These are phyloP conservation scores for Artemisia argyi DNA, from an alignment of 129 eudicot genomes.

Conservation along the genomic window DNA sequence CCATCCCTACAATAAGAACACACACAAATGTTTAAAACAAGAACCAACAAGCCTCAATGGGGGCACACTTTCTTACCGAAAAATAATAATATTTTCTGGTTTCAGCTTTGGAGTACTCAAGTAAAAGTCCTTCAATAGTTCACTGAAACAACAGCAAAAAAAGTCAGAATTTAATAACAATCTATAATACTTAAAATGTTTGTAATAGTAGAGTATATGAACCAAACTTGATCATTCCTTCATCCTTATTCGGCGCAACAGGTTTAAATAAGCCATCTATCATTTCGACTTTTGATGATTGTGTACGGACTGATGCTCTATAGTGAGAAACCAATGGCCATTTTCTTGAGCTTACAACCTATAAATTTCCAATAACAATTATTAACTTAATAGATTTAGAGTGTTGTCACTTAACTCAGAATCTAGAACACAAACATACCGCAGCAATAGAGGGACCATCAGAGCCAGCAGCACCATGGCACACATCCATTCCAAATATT, in stretches of 20 bases:
- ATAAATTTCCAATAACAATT: neutral
- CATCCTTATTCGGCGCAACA: constrained; percentile 50
- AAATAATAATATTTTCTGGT: constrained; percentile 59
- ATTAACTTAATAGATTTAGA: neutral
- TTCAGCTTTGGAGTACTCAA: constrained; percentile 39
- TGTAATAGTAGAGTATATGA: neutral
- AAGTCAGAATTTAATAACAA: neutral
- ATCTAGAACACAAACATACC: constrained; percentile 34
- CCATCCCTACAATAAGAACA: constrained; percentile 49
- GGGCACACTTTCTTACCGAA: constrained; percentile 12
- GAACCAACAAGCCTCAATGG: neutral
- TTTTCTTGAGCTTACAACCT: constrained; percentile 80
- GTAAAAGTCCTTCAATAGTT: constrained; percentile 52
- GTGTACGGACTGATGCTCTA: constrained; percentile 75
- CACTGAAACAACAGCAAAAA: constrained; percentile 43
- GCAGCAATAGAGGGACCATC: constrained; percentile 93
- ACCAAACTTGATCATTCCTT: constrained; percentile 68
- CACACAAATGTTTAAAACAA: neutral
- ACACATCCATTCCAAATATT: constrained; percentile 87
- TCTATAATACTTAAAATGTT: neutral
- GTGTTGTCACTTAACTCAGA: neutral
- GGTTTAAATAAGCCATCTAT: constrained; percentile 60
- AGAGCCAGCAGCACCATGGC: constrained; percentile 83
- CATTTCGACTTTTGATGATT: constrained; percentile 71
- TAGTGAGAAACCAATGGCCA: constrained; percentile 75